These are phyloP conservation scores for Neurospora sp. DNA, from an alignment of 2,329 filamentous ascomycete genomes.

Conservation along the genomic window DNA sequence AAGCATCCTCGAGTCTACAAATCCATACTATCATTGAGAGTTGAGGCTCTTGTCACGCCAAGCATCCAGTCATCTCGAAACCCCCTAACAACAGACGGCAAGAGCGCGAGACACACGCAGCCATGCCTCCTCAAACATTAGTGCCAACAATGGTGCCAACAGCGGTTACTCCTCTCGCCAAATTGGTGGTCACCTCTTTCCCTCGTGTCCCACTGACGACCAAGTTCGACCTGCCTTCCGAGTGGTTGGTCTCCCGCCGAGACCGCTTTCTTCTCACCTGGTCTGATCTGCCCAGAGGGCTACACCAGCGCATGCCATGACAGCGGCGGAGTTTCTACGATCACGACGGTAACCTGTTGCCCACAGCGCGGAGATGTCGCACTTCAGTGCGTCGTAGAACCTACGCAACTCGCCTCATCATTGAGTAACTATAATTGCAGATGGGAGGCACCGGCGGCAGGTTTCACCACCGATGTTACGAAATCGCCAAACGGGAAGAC, in stretches of 20 bases:
- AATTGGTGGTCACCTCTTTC: slow-evolving; percentile 14
- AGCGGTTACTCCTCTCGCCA: slow-evolving; percentile 1
- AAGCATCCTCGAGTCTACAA: neutral
- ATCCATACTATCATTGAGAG: neutral
- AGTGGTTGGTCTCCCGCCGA: slow-evolving; percentile 18
- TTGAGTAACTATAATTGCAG: slow-evolving; percentile 24
- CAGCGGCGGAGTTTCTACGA: slow-evolving; percentile 17
- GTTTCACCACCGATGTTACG: slow-evolving; percentile 18
- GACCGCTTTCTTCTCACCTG: slow-evolving; percentile 20
- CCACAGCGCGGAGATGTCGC: slow-evolving; percentile 19
- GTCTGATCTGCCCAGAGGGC: slow-evolving; percentile 11
- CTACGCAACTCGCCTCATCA: slow-evolving; percentile 12
- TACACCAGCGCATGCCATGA: slow-evolving; percentile 22
- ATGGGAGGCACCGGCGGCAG: slow-evolving; percentile 21
- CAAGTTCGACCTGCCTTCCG: slow-evolving; percentile 15
- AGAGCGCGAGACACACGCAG: neutral
- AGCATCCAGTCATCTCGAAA: neutral
- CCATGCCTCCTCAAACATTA: neutral
- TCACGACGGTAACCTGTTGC: slow-evolving; percentile 27
- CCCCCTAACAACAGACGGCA: neutral
- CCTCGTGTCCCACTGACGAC: slow-evolving; percentile 16
- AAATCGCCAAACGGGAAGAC: slow-evolving; percentile 15
- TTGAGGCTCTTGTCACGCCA: neutral
- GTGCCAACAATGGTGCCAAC: neutral
- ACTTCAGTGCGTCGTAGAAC: slow-evolving; percentile 20